These are phyloP conservation scores for Phytophthora quininea DNA, from an alignment of 352 stramenopile species.

Conservation along the genomic window DNA sequence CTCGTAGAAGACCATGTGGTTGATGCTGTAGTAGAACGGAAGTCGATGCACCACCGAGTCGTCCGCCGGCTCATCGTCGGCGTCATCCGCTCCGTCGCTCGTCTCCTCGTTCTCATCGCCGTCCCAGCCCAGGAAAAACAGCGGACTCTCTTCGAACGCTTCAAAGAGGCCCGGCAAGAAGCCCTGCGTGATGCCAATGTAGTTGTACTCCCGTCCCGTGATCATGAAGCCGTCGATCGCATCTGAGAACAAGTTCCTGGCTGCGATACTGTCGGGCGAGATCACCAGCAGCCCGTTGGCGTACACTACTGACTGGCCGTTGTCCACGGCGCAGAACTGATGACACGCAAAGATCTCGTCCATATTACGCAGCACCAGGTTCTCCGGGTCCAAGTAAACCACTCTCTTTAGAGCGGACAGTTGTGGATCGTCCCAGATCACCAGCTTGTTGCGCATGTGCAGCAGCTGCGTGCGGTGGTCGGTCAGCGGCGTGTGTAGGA, in stretches of 20 bases:
- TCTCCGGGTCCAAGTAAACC: constrained; percentile 82
- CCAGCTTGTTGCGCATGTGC: constrained; percentile 86
- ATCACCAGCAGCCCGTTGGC: constrained; percentile 84
- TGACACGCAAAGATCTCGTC: constrained; percentile 85
- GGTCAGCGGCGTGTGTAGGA: constrained; percentile 57
- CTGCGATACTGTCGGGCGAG: constrained; percentile 67
- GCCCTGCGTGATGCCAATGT: constrained; percentile 81
- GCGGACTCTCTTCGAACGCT: constrained; percentile 77
- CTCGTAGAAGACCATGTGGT: constrained; percentile 90
- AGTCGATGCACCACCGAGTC: constrained; percentile 70
- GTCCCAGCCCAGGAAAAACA: constrained; percentile 68
- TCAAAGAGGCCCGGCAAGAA: constrained; percentile 84
- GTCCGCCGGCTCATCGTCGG: constrained; percentile 32
- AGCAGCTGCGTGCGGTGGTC: constrained; percentile 73
- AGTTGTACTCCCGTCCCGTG: constrained; percentile 81
- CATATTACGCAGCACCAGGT: constrained; percentile 77
- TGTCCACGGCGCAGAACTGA: constrained; percentile 84
- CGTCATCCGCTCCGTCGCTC: constrained; percentile 36
- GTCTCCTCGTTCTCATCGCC: constrained; percentile 41
- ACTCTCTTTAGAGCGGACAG: constrained; percentile 70
- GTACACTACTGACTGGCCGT: constrained; percentile 83
- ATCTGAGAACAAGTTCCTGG: constrained; percentile 80
- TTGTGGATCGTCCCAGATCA: constrained; percentile 78
- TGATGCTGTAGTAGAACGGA: constrained; percentile 88
- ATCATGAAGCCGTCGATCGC: constrained; percentile 88